phyloP scores from a whole-genome alignment of 129 eudicot species.

The Glebionis coronaria region DNA sequence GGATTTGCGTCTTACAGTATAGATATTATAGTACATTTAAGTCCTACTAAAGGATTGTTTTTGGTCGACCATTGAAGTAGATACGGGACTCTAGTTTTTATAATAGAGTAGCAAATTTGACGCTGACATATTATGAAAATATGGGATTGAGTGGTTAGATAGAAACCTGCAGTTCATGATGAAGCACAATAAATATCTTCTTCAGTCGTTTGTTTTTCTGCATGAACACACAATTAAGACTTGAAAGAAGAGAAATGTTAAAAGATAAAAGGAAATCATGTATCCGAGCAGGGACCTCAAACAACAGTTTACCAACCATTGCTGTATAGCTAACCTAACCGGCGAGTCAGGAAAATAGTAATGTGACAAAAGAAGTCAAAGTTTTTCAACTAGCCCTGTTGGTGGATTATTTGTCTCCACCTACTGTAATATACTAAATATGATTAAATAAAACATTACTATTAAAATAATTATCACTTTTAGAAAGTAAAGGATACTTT shows the following conservation, averaged over 20 bases:
- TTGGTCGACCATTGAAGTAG: conserved; percentile 8
- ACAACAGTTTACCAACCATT: not conserved
- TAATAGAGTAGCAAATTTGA: not conserved
- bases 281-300: not conserved
- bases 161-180: conserved; percentile 81
- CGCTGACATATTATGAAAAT: not conserved
- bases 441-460: too few relatives aligned
- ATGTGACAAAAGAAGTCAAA: too few relatives aligned
- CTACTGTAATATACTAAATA: too few relatives aligned
- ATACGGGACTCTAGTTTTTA: not conserved
- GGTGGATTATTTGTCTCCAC: too few relatives aligned
- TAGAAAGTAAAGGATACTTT: too few relatives aligned
- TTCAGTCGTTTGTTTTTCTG: conserved; percentile 81
- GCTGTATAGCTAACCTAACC: too few relatives aligned
- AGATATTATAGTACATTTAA: not conserved
- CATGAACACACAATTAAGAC: conserved; percentile 19
- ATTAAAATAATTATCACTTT: too few relatives aligned
- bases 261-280: not conserved
- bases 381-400: too few relatives aligned
- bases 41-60: not conserved
- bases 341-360: too few relatives aligned
- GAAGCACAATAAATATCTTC: conserved; percentile 82
- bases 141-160: not conserved
- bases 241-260: conserved; percentile 9
- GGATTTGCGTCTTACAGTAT: conserved; percentile 8